phyloP scores from a whole-genome alignment of 2,329 filamentous ascomycete genomes.

The Hymenoscyphus occultus region DNA sequence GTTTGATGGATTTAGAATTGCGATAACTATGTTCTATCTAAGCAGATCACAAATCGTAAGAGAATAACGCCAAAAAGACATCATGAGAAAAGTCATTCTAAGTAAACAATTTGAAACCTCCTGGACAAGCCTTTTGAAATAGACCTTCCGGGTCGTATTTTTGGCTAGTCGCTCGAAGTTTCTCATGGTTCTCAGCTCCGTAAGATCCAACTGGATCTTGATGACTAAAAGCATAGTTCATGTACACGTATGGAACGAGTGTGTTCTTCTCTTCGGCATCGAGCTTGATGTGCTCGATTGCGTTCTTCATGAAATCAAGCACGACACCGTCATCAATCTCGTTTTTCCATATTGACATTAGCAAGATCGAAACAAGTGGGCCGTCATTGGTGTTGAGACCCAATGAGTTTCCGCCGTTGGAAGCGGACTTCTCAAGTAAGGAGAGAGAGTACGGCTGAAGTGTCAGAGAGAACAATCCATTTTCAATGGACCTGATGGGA shows the following conservation, averaged over 20 bases:
- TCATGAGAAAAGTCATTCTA: background rate
- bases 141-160: slow-evolving; percentile 33
- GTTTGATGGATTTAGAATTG: background rate
- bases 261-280: background rate
- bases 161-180: slow-evolving; percentile 30
- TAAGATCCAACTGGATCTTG: slow-evolving; percentile 45
- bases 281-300: background rate
- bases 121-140: slow-evolving; percentile 34
- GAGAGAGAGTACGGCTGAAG: background rate
- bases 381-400: slow-evolving; percentile 5
- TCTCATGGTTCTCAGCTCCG: slow-evolving; percentile 39
- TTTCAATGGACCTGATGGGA: background rate
- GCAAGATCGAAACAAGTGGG: slow-evolving; percentile 4
- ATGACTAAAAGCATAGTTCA: slow-evolving; percentile 45
- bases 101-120: slow-evolving; percentile 18
- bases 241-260: slow-evolving; percentile 32
- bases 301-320: background rate
- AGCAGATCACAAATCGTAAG: background rate
- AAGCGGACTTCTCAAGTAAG: background rate
- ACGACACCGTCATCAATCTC: slow-evolving; percentile 4
- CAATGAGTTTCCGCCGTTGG: slow-evolving; percentile 7
- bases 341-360: background rate
- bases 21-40: background rate
- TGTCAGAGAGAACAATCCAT: background rate
- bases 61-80: background rate